These are phyloP conservation scores for Tothia fuscella DNA, from an alignment of 2,329 filamentous ascomycete genomes.

Conservation along the genomic window DNA sequence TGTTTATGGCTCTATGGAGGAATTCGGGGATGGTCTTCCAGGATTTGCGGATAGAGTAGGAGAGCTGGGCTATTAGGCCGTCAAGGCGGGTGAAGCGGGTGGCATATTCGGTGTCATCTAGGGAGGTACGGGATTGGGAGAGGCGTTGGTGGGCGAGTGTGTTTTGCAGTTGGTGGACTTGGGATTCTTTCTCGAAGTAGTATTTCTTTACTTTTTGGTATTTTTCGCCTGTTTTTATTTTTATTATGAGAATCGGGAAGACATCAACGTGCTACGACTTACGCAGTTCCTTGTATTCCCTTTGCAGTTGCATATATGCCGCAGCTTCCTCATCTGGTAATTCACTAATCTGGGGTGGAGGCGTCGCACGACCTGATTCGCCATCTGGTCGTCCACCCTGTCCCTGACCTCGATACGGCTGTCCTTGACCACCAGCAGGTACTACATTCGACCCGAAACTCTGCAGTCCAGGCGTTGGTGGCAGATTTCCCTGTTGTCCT, in stretches of 20 bases:
- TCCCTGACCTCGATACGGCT: conserved; percentile 28
- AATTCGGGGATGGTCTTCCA: conserved; percentile 75
- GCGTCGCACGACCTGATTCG: conserved; percentile 30
- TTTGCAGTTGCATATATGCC: conserved; percentile 29
- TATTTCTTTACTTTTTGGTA: conserved; percentile 97
- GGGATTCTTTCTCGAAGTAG: conserved; percentile 84
- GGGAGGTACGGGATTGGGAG: conserved; percentile 82
- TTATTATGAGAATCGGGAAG: conserved; percentile 6
- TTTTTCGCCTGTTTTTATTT: conserved; percentile 56
- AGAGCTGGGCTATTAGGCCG: conserved; percentile 84
- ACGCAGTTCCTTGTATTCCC: conserved; percentile 40
- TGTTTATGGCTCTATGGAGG: conserved; percentile 69
- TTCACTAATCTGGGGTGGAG: conserved; percentile 23
- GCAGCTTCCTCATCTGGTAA: conserved; percentile 32
- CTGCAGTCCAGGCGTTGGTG: conserved; percentile 24
- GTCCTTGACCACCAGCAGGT: conserved; percentile 31
- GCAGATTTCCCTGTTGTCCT: conserved; percentile 4
- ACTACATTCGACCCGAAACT: conserved; percentile 35
- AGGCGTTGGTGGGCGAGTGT: conserved; percentile 94
- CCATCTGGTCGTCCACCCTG: conserved; percentile 13
- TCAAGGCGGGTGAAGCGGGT: conserved; percentile 84
- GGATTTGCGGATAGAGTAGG: conserved; percentile 92
- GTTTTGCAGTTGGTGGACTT: conserved; percentile 92
- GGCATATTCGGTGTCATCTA: conserved; percentile 90
- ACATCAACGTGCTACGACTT: conserved; percentile 16